These are phyloP conservation scores for Monosporascus sp. DNA, from an alignment of 2,329 filamentous ascomycete genomes.

Conservation along the genomic window DNA sequence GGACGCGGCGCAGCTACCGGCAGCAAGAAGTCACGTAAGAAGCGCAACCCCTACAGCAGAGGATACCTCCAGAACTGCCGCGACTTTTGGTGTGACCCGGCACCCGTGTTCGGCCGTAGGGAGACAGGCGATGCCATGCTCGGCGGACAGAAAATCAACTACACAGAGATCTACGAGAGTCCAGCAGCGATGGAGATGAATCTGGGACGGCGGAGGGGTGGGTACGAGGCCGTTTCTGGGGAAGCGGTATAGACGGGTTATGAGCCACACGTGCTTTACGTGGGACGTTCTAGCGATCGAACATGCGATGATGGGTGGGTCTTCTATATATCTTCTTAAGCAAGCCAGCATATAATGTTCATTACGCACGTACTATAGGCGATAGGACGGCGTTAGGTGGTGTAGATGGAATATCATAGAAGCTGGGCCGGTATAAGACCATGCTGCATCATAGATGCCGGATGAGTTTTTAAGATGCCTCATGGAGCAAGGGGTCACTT, in stretches of 20 bases:
- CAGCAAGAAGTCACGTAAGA: slow-evolving; percentile 44
- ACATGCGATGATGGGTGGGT: background rate
- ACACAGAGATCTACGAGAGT: slow-evolving; percentile 82
- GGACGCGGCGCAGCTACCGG: slow-evolving; percentile 64
- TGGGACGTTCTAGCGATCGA: background rate
- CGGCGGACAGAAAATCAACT: slow-evolving; percentile 76
- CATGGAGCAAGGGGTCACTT: too few species aligned
- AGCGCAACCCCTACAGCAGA: slow-evolving; percentile 76
- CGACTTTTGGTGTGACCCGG: slow-evolving; percentile 93
- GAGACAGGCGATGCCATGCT: slow-evolving; percentile 71
- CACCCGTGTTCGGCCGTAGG: slow-evolving; percentile 70
- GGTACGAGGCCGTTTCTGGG: slow-evolving; percentile 58
- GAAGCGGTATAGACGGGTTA: slow-evolving; percentile 44
- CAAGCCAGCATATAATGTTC: too few species aligned
- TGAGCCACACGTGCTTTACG: background rate
- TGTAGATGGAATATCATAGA: too few species aligned
- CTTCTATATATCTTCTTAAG: background rate
- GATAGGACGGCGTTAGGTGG: too few species aligned
- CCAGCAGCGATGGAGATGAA: slow-evolving; percentile 60
- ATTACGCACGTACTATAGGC: too few species aligned
- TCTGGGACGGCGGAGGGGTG: slow-evolving; percentile 41
- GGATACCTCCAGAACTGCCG: slow-evolving; percentile 85
- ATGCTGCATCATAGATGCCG: too few species aligned
- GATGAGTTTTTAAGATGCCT: too few species aligned
- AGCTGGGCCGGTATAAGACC: too few species aligned